phyloP scores from a whole-genome alignment of 768 basidiomycete genomes.

The Cubamyces lactineus region DNA sequence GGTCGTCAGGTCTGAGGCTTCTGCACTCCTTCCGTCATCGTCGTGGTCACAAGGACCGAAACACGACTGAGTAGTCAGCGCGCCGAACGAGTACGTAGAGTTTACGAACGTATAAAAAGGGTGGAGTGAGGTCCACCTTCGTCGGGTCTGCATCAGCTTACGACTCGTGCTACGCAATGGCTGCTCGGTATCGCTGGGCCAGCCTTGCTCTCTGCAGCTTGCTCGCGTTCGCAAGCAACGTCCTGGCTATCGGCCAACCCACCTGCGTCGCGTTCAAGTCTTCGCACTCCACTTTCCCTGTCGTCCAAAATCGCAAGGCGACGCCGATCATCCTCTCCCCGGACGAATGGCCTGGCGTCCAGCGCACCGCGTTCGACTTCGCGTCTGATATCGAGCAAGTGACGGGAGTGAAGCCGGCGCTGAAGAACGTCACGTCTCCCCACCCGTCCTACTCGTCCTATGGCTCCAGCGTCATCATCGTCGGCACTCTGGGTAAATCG shows the following conservation, averaged over 20 bases:
- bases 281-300: slow-evolving; percentile 40
- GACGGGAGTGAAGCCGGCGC: slow-evolving; percentile 51
- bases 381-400: slow-evolving; percentile 63
- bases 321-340: slow-evolving; percentile 53
- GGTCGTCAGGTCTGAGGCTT: too few relatives aligned
- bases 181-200: background rate
- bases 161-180: background rate
- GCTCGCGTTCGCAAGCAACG: slow-evolving; percentile 27
- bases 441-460: slow-evolving; percentile 22
- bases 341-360: slow-evolving; percentile 69
- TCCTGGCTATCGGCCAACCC: slow-evolving; percentile 51
- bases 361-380: slow-evolving; percentile 62
- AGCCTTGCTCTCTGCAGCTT: slow-evolving; percentile 18
- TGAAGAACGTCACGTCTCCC: slow-evolving; percentile 52
- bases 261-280: slow-evolving; percentile 50
- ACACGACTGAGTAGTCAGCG: background rate
- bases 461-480: slow-evolving; percentile 51
- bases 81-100: background rate
- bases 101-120: background rate
- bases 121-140: background rate
- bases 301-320: slow-evolving; percentile 49
- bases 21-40: too few relatives aligned
- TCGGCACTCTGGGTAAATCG: slow-evolving; percentile 66
- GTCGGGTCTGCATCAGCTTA: background rate
- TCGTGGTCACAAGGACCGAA: slow-evolving; percentile 28